Percentiles rank a stretch among this genome's conserved stretches.
Conservation (phyloP, 2,329 filamentous ascomycete species). For the Ambrosiella beaveri region DNA sequence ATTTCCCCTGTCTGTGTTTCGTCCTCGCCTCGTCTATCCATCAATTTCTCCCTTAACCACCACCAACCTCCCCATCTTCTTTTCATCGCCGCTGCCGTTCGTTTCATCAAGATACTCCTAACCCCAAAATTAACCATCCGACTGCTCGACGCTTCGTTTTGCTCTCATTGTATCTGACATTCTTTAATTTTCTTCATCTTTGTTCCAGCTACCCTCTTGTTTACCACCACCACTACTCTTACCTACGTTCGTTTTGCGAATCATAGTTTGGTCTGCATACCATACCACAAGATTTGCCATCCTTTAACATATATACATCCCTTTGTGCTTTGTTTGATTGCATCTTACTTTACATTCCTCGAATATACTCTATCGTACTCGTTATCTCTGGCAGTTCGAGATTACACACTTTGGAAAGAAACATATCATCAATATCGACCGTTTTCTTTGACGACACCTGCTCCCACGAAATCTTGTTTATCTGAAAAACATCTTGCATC, state of each 20-base stretch:
- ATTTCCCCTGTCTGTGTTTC: constrained; percentile 1
- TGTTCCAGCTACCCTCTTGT: neutral
- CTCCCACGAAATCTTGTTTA: neutral
- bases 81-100: neutral
- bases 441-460: neutral
- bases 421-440: neutral
- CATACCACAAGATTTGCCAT: constrained; percentile 1
- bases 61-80: neutral
- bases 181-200: neutral
- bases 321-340: neutral
- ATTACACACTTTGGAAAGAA: neutral
- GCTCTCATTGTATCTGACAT: neutral
- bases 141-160: neutral
- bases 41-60: constrained; percentile 2
- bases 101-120: constrained; percentile 4
- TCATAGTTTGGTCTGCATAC: neutral
- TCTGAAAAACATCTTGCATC: neutral
- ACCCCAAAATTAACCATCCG: constrained; percentile 1
- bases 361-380: neutral
- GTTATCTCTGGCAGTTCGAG: neutral
- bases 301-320: neutral
- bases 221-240: neutral
- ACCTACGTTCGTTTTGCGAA: neutral
- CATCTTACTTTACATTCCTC: neutral
- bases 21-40: constrained; percentile 5